phyloP scores from a whole-genome alignment of 345 rosid species.

The Melastoma malabathricum region DNA sequence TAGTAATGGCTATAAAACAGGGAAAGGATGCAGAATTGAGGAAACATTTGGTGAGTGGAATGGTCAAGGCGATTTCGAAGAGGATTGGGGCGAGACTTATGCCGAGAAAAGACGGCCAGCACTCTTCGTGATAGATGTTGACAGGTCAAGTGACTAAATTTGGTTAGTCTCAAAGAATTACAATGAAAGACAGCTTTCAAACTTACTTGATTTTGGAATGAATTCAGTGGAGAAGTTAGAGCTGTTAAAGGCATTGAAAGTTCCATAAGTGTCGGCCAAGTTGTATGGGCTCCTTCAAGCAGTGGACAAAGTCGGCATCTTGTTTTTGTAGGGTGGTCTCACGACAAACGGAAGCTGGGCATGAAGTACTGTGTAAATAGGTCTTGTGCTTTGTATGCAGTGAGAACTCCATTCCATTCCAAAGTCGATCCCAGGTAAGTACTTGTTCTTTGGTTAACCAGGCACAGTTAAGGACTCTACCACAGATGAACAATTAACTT shows the following conservation, averaged over 20 bases:
- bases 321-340: constrained; percentile 83
- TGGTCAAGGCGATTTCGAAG: constrained; percentile 96
- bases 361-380: constrained; percentile 78
- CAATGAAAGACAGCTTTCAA: too few relatives aligned
- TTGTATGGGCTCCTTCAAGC: constrained; percentile 67
- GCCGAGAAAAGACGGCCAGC: constrained; percentile 77
- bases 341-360: constrained; percentile 69
- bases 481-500: background rate
- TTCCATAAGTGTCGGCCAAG: constrained; percentile 79
- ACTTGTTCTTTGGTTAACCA: constrained; percentile 6
- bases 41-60: constrained; percentile 68
- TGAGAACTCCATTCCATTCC: constrained; percentile 22
- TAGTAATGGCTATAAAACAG: constrained; percentile 42
- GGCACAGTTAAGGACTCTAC: background rate
- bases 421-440: constrained; percentile 43
- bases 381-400: constrained; percentile 64
- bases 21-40: constrained; percentile 20
- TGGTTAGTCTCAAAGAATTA: too few relatives aligned
- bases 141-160: constrained; percentile 28
- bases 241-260: constrained; percentile 48
- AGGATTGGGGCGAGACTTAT: constrained; percentile 95
- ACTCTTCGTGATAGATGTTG: constrained; percentile 45
- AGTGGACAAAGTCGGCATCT: constrained; percentile 34
- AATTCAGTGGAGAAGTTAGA: constrained; percentile 58
- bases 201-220: too few relatives aligned